These are phyloP conservation scores for Nothomitra cinnamomea DNA, from an alignment of 2,329 filamentous ascomycete genomes.

Conservation along the genomic window DNA sequence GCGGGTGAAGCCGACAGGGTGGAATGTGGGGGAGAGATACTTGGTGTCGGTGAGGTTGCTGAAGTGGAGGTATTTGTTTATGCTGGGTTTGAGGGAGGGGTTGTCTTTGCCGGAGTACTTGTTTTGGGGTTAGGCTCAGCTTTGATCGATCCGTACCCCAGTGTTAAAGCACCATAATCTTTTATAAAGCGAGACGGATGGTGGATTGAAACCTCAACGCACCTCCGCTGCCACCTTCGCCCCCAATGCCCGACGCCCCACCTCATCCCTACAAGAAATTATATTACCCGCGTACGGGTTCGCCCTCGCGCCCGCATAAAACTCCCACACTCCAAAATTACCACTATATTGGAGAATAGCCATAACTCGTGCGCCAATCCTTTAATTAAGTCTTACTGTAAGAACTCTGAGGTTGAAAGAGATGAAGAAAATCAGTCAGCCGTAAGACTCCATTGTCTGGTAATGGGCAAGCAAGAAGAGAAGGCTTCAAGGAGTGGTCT, in stretches of 20 bases:
- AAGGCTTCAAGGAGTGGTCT: too few relatives aligned
- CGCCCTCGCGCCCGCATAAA: slow-evolving; percentile 9
- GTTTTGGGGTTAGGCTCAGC: background rate
- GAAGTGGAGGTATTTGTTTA: background rate
- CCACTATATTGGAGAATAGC: too few relatives aligned
- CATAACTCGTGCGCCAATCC: too few relatives aligned
- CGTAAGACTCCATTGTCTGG: too few relatives aligned
- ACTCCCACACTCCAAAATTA: too few relatives aligned
- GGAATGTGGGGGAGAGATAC: background rate
- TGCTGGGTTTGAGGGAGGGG: background rate
- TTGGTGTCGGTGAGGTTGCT: background rate
- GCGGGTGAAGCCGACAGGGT: background rate
- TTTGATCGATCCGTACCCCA: background rate
- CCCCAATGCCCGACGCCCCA: slow-evolving; percentile 8
- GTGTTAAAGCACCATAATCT: too few relatives aligned
- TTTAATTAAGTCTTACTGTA: too few relatives aligned
- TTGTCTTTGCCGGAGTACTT: slow-evolving; percentile 1
- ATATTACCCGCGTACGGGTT: slow-evolving; percentile 10
- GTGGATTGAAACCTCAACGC: too few relatives aligned
- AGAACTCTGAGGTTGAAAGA: too few relatives aligned
- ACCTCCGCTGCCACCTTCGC: slow-evolving; percentile 7
- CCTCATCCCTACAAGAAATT: slow-evolving; percentile 7
- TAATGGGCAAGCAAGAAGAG: too few relatives aligned
- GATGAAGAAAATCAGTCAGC: too few relatives aligned
- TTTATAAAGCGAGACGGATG: too few relatives aligned